Conservation (phyloP, 306 rosid species). For the Cicer yamashitae region DNA sequence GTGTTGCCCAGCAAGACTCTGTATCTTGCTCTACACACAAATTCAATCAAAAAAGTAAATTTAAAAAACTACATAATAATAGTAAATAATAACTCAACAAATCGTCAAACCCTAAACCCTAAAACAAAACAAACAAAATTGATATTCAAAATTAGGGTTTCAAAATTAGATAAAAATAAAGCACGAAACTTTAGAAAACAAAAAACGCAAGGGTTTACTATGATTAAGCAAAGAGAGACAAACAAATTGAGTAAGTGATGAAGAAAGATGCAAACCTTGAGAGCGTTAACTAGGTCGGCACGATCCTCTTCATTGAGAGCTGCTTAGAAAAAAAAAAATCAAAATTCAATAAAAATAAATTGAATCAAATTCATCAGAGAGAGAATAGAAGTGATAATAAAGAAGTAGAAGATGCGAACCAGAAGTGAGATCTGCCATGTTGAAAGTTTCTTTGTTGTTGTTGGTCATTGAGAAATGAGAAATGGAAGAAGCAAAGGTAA, state of each 20-base stretch:
- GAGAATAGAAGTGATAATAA: background rate
- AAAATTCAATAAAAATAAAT: background rate
- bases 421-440: conserved; percentile 30
- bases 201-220: background rate
- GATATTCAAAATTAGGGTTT: background rate
- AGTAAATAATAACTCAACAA: conserved; percentile 11
- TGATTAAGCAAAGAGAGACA: no score
- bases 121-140: background rate
- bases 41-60: background rate
- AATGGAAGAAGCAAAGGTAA: background rate
- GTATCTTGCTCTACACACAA: conserved; percentile 62
- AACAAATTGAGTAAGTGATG: background rate
- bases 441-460: conserved; percentile 18
- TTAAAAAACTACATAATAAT: background rate
- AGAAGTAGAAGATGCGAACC: background rate
- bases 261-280: conserved; percentile 57
- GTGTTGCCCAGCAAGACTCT: conserved; percentile 73
- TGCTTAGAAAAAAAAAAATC: conserved; percentile 6
- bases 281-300: conserved; percentile 70
- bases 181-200: background rate
- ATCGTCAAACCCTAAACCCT: background rate
- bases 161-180: background rate
- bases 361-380: background rate
- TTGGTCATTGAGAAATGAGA: background rate
- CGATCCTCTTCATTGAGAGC: conserved; percentile 69